Evolutionary conservation across 768 basidiomycete genomes (phyloP).

Genomic region (Leccinum aurantiacum): DNA sequence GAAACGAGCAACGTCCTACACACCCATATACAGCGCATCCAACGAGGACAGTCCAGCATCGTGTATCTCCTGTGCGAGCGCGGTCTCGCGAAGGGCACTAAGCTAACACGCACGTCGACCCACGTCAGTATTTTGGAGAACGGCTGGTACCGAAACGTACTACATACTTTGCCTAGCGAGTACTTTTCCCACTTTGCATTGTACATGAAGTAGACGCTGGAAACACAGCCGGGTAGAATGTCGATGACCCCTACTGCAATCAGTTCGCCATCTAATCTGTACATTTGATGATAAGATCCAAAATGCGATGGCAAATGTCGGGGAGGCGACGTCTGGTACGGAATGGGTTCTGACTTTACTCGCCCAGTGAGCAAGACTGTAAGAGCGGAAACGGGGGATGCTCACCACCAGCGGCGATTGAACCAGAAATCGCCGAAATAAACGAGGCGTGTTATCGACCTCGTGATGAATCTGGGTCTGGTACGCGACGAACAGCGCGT

Average conservation of each 20-base stretch:
- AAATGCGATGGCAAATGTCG: constrained; percentile 69
- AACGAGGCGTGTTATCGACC: constrained; percentile 41
- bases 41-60: constrained; percentile 63
- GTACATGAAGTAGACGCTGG: constrained; percentile 89
- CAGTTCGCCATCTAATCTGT: constrained; percentile 76
- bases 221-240: constrained; percentile 83
- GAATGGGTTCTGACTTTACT: constrained; percentile 57
- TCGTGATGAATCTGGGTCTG: constrained; percentile 81
- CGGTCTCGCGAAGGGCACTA: constrained; percentile 79
- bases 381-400: constrained; percentile 2
- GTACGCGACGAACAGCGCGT: constrained; percentile 71
- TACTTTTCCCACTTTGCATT: constrained; percentile 64
- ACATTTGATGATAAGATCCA: constrained; percentile 93
- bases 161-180: constrained; percentile 72
- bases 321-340: constrained; percentile 50
- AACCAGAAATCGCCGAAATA: constrained; percentile 78
- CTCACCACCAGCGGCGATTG: constrained; percentile 71
- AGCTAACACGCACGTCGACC: constrained; percentile 45
- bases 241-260: constrained; percentile 89
- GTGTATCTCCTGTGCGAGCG: constrained; percentile 73
- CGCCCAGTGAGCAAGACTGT: constrained; percentile 1
- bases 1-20: constrained; percentile 13
- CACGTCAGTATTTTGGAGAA: background rate
- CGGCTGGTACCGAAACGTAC: background rate
- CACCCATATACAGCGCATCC: constrained; percentile 86